These are phyloP conservation scores for Backusella tarrabulga DNA, from an alignment of 192 early-diverging fungal species.

Conservation along the genomic window DNA sequence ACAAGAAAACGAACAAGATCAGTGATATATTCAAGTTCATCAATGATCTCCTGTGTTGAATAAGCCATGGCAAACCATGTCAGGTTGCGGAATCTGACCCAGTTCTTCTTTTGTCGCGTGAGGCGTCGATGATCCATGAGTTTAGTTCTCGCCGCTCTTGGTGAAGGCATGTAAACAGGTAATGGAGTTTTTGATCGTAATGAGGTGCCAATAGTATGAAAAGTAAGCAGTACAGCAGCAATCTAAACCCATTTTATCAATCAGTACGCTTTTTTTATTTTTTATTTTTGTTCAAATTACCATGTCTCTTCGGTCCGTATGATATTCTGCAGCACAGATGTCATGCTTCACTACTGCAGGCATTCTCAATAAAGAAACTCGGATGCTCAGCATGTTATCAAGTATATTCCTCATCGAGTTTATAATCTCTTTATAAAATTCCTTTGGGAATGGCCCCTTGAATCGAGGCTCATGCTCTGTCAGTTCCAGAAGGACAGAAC, in stretches of 20 bases:
- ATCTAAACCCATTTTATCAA: constrained; percentile 33
- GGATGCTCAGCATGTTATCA: constrained; percentile 68
- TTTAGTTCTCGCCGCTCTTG: constrained; percentile 40
- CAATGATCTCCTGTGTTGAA: constrained; percentile 40
- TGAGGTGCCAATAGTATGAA: constrained; percentile 71
- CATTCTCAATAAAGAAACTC: constrained; percentile 44
- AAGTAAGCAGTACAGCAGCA: constrained; percentile 61
- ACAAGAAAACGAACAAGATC: constrained; percentile 32
- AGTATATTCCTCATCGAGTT: constrained; percentile 64
- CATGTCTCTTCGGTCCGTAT: constrained; percentile 47
- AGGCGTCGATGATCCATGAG: constrained; percentile 29
- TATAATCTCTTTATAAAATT: constrained; percentile 63
- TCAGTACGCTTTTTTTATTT: background rate
- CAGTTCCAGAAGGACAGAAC: constrained; percentile 48
- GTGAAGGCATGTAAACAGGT: constrained; percentile 67
- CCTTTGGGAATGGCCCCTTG: constrained; percentile 67
- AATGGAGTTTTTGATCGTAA: constrained; percentile 70
- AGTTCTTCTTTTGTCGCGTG: background rate
- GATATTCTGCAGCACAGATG: constrained; percentile 34
- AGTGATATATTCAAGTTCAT: constrained; percentile 37
- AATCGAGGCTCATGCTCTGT: constrained; percentile 73
- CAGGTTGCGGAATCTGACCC: constrained; percentile 31
- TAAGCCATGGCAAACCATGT: constrained; percentile 40
- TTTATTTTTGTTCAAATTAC: constrained; percentile 22
- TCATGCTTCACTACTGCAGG: constrained; percentile 39